A percentile compares a stretch with the other conserved stretches of the same genome.
These are phyloP conservation scores for Hibiscus tridactylites DNA, from an alignment of 345 rosid genomes.

Conservation along the genomic window DNA sequence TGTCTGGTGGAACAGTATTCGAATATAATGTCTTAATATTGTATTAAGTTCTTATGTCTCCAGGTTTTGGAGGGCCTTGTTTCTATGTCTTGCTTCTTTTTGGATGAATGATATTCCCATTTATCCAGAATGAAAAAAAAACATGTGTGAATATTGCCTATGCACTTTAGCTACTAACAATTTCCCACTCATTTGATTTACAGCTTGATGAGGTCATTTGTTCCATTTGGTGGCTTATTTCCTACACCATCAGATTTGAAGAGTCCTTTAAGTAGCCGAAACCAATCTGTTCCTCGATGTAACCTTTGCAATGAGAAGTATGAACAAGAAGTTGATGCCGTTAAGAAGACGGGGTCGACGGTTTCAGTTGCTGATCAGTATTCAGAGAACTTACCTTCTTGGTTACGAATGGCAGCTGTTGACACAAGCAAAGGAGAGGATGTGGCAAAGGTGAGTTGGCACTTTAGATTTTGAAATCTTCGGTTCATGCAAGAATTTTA, in stretches of 20 bases:
- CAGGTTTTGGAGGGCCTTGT: not conserved
- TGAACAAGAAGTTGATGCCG: slow-evolving; percentile 46
- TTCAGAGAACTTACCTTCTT: slow-evolving; percentile 38
- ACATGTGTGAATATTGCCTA: not conserved
- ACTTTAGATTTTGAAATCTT: slow-evolving; percentile 9
- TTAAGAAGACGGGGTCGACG: slow-evolving; percentile 28
- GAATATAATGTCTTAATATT: not conserved
- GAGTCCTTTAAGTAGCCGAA: slow-evolving; percentile 24
- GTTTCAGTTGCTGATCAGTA: slow-evolving; percentile 34
- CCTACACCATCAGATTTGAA: slow-evolving; percentile 41
- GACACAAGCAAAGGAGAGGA: slow-evolving; percentile 28
- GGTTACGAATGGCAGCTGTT: slow-evolving; percentile 35
- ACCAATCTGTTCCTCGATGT: slow-evolving; percentile 31
- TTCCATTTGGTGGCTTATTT: slow-evolving; percentile 73
- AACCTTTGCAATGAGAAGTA: slow-evolving; percentile 51
- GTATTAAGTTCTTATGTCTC: not conserved
- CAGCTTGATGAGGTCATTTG: slow-evolving; percentile 75
- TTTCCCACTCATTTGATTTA: slow-evolving; percentile 20
- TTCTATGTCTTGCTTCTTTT: not conserved
- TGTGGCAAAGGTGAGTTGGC: slow-evolving; percentile 33
- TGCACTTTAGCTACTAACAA: slow-evolving; percentile 17
- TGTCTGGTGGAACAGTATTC: not conserved
- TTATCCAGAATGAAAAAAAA: not conserved
- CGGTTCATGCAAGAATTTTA: not conserved
- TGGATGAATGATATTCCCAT: not conserved